These are phyloP conservation scores for Kwoniella bestiolae DNA, from an alignment of 768 basidiomycete genomes.

Conservation along the genomic window DNA sequence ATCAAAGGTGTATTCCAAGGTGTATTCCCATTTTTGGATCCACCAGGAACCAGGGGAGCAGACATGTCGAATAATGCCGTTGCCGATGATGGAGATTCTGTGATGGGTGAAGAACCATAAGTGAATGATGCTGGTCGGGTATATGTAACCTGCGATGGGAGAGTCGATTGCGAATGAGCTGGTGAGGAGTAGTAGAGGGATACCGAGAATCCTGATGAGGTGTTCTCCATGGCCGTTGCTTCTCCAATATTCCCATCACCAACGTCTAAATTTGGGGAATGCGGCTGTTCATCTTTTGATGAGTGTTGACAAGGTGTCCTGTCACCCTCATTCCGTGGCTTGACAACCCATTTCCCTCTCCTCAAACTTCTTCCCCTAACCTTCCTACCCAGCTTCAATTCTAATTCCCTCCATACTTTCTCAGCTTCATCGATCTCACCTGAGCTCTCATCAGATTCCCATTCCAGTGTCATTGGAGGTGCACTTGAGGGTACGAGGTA, in stretches of 20 bases:
- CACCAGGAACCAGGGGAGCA: constrained; percentile 31
- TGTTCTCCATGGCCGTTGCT: not conserved
- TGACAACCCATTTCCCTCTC: constrained; percentile 28
- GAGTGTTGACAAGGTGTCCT: not conserved
- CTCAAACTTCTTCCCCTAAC: constrained; percentile 9
- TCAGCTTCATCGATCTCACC: constrained; percentile 24
- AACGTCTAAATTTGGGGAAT: not conserved
- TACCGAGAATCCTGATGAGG: constrained; percentile 22
- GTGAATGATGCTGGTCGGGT: not conserved
- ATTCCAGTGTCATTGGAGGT: constrained; percentile 24
- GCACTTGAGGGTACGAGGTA: constrained; percentile 15
- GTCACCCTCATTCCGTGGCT: constrained; percentile 1
- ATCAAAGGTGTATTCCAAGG: constrained; percentile 36
- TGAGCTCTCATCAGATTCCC: constrained; percentile 22
- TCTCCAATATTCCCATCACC: not conserved
- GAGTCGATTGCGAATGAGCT: not conserved
- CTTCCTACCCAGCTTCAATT: constrained; percentile 19
- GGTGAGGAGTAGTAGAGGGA: constrained; percentile 8
- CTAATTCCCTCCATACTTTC: constrained; percentile 19
- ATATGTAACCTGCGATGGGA: not conserved
- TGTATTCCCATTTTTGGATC: constrained; percentile 20
- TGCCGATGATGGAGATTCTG: not conserved
- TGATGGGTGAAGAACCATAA: not conserved
- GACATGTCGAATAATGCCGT: constrained; percentile 40
- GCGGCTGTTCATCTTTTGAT: too few relatives aligned